Base-by-base conservation (phyloP, 169 alveolate genomes). In the Plasmodium knowlesi region DNA sequence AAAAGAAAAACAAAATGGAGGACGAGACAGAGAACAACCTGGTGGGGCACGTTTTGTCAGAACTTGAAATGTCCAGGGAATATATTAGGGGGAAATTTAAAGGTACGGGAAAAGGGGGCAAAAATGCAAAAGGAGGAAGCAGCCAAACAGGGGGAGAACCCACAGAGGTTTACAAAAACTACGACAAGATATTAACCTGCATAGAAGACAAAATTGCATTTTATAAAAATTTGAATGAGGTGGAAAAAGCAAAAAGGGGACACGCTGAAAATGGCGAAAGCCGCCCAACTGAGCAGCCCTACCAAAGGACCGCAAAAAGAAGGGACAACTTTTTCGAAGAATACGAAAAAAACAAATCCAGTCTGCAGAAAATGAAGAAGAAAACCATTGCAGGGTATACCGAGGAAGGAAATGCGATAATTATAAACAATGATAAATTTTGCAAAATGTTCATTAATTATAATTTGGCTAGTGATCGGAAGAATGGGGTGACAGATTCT, bases 351-450 rank as follows among this genome's bases (percentile, higher is more conserved):
- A 50, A 78, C 22, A 74, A 43, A 61, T 14, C 19, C 30, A 67
- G 71, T 43, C 25, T 79, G 37, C 22, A 57, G 25, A 88, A 79
- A 57, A 37, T 88, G 50, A 79, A 88, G 28, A 88, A 88, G 43
- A 88, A 78, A 72, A 71, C 19, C 16, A 88, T 79, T 61, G 89
- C 37, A 37, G 94, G 94, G 43, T 80, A 88, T 28, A 88, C 94
- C 19, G 70, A 74, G 10, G 89, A 78, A 73, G 94, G 94, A 3
- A 78, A 88, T 73, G 86, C 94, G 9, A 79, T 88, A 57, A 80
- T 79, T 41, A 88, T 88, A 54, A 88, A 88, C 54, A 88, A 88
- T 78, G 89, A 78, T 28, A 79, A 79, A 19, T 88, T 88, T 79
- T 25, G 54, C 46, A 88, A 88, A 78, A 28, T 37, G n/a, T 88